Conservation (phyloP, 176 grass and related monocot genomes). For the Luzula sylvatica region DNA sequence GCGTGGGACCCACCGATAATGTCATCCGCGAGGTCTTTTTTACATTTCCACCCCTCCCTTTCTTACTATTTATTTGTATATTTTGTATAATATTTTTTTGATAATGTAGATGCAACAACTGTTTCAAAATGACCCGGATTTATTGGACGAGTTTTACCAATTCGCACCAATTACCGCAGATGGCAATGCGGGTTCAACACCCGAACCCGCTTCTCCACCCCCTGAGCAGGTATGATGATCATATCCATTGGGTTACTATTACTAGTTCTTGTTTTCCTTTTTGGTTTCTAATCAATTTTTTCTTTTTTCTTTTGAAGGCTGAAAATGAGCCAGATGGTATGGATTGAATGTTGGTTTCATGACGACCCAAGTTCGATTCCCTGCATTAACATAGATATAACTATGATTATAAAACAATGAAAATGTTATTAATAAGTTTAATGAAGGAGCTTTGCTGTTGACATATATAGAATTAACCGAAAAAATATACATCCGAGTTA, state of each 20-base stretch:
- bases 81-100: background rate
- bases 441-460: no score
- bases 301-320: background rate
- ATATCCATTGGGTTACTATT: background rate
- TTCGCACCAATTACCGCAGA: background rate
- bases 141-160: slow-evolving; percentile 24
- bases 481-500: no score
- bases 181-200: slow-evolving; percentile 4
- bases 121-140: slow-evolving; percentile 28
- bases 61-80: background rate
- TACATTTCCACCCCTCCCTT: background rate
- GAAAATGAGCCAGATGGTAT: slow-evolving; percentile 1
- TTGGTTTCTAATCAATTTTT: background rate
- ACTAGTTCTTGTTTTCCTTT: background rate
- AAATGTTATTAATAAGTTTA: no score
- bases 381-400: no score
- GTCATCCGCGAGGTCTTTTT: slow-evolving; percentile 30
- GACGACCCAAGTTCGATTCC: no score
- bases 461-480: no score
- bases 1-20: slow-evolving; percentile 20
- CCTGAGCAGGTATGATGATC: background rate
- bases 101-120: slow-evolving; percentile 25
- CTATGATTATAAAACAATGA: no score
- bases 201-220: background rate
- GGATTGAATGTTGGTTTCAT: no score